Base-by-base conservation (phyloP, 2,329 filamentous ascomycete species). In the Hirsutella thompsonii region DNA sequence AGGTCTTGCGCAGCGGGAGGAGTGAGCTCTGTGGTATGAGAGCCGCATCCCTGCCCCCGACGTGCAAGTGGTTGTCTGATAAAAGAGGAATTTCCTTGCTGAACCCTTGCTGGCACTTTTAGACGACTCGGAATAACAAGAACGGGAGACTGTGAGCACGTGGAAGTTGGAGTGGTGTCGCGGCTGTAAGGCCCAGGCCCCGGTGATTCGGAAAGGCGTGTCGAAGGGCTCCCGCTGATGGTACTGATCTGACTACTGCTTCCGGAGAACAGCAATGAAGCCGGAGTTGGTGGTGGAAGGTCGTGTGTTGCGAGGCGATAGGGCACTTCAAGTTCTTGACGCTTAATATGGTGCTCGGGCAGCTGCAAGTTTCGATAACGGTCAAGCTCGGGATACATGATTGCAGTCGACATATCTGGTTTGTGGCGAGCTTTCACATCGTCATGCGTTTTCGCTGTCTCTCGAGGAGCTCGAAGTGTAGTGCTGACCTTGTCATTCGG, bases 161-260 rank as follows among this genome's bases (percentile, higher is more conserved):
- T 79, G 9, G 83, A 88, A 4, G 82, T 87, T 6, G 83, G 83
- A 3, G 83, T 88, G 1, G 83, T 87, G 44, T 83, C 81, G 46
- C 83, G 72, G 54, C 83, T 88, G 58, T 86, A 88, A 5, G 76
- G 64, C 2, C 80, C 76, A 10, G 81, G 76, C 1, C 75, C 74
- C 1, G 77, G 77, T 1, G 83, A 88, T 42, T 78, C 83, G 2
- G 81, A 85, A 52, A 83, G 87, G 45, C 79, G 69, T 2, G 83
- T 87, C 4, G 83, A 88, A 30, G 83, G 81, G 44, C 81, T 87
- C 20, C 69, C 76, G 45, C 82, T 86, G 40, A 79, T 69, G 3
- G 69, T 72, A 57, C 74, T 74, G 34, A 68, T 43, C 46, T 72
- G 68, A 46, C 70, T 76, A 52, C 70, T 74, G 16, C 64, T 69